Evolutionary conservation across 2,329 filamentous ascomycete species (phyloP).

Genomic region (Diaporthe ilicicola): DNA sequence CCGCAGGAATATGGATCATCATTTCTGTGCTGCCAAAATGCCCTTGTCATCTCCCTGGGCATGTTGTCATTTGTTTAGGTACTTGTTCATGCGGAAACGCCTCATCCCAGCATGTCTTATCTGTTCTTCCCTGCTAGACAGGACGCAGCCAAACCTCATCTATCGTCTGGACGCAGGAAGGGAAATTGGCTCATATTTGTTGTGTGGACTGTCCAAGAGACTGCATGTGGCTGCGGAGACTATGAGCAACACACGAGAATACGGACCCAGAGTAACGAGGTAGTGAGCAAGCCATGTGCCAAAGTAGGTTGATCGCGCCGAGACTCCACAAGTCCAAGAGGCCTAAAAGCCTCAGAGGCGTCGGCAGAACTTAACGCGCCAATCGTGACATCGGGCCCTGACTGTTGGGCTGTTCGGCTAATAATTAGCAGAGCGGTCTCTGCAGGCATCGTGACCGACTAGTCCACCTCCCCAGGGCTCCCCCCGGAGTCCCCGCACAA

Average conservation of each 20-base stretch:
- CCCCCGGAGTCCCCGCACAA: conserved; percentile 1
- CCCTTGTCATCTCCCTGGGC: no score
- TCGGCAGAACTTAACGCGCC: conserved; percentile 5
- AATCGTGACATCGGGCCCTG: background rate
- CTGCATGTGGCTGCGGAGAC: no score
- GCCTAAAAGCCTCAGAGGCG: conserved; percentile 36
- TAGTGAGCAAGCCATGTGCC: background rate
- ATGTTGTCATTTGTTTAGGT: background rate
- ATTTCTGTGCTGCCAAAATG: no score
- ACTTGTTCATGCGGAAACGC: no score
- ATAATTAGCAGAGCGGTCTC: background rate
- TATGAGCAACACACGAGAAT: no score
- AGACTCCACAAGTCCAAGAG: background rate
- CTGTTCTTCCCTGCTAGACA: background rate
- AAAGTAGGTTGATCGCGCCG: background rate
- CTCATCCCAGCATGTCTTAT: background rate
- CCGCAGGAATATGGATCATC: no score
- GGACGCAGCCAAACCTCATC: background rate
- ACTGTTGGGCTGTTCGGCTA: background rate
- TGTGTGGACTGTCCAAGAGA: background rate
- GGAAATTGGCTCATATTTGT: background rate
- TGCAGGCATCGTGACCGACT: conserved; percentile 16
- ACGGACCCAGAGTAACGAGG: background rate
- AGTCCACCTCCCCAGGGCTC: background rate
- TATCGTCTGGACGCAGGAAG: background rate